phyloP scores from a whole-genome alignment of 257 asterid genomes.

The Avicennia marina region DNA sequence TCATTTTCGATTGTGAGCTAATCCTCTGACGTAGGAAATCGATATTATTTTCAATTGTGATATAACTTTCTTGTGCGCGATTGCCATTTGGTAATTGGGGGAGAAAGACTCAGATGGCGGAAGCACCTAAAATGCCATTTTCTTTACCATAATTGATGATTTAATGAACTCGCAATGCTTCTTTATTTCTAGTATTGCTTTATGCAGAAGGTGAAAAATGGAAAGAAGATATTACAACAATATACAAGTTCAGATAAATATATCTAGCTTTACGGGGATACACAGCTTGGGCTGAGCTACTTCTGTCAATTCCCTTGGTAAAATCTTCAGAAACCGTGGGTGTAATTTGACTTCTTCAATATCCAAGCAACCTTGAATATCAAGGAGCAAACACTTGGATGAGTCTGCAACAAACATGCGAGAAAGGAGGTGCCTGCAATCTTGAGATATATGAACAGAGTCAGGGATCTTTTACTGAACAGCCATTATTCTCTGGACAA shows the following conservation, averaged over 20 bases:
- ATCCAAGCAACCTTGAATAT: background rate
- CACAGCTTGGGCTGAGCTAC: conserved; percentile 37
- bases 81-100: no score
- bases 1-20: no score
- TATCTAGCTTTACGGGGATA: conserved; percentile 27
- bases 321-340: conserved; percentile 63
- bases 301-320: conserved; percentile 48
- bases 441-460: conserved; percentile 56
- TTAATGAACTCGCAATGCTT: no score
- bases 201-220: conserved; percentile 32
- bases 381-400: conserved; percentile 22
- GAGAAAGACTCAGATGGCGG: no score
- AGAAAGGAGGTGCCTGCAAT: conserved; percentile 58
- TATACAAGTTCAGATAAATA: no score
- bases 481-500: conserved; percentile 54
- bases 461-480: conserved; percentile 55
- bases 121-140: no score
- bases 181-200: no score
- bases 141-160: no score
- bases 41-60: no score
- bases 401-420: conserved; percentile 57
- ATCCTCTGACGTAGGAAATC: no score
- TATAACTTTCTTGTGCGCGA: no score
- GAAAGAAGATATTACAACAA: no score
- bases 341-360: conserved; percentile 56